A percentile compares a stretch with the other conserved stretches of the same genome.
These are phyloP conservation scores for Aspergillus oerlinghausenensis DNA, from an alignment of 2,329 filamentous ascomycete genomes.

Conservation along the genomic window DNA sequence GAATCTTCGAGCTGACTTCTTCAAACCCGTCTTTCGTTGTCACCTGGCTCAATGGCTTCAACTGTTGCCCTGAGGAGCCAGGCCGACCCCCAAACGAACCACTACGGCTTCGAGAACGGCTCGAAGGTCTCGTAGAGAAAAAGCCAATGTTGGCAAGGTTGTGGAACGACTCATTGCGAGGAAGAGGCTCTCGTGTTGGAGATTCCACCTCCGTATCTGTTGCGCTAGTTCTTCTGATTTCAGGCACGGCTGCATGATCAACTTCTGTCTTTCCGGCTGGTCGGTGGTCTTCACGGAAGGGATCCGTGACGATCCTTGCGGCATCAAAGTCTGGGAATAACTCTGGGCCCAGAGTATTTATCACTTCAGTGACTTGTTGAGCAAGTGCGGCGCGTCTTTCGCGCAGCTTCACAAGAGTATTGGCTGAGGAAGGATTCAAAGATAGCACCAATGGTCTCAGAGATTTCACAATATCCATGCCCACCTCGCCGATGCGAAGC, in stretches of 20 bases:
- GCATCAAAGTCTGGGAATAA: conserved; percentile 95
- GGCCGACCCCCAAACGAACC: conserved; percentile 63
- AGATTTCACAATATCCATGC: conserved; percentile 97
- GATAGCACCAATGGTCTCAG: conserved; percentile 81
- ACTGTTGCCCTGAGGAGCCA: conserved; percentile 57
- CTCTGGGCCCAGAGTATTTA: conserved; percentile 92
- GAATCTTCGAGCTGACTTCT: conserved; percentile 77
- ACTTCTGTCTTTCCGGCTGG: conserved; percentile 13
- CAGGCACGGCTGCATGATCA: conserved; percentile 13
- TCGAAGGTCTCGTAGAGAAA: conserved; percentile 84
- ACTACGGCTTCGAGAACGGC: conserved; percentile 68
- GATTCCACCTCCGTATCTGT: conserved; percentile 20
- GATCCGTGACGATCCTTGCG: conserved; percentile 60
- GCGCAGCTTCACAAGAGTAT: conserved; percentile 75
- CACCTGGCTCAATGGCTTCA: conserved; percentile 65
- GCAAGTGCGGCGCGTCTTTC: conserved; percentile 68
- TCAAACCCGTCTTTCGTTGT: conserved; percentile 69
- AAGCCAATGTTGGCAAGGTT: conserved; percentile 84
- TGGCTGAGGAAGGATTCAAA: conserved; percentile 76
- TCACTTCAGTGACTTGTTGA: conserved; percentile 78
- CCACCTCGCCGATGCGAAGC: conserved; percentile 92
- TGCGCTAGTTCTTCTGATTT: conserved; percentile 21
- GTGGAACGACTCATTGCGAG: conserved; percentile 88
- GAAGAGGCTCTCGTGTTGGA: conserved; percentile 50
- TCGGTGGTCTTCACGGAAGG: conserved; percentile 36